Evolutionary conservation across 768 basidiomycete species (phyloP).

Genomic region (Tulasnella sp.): DNA sequence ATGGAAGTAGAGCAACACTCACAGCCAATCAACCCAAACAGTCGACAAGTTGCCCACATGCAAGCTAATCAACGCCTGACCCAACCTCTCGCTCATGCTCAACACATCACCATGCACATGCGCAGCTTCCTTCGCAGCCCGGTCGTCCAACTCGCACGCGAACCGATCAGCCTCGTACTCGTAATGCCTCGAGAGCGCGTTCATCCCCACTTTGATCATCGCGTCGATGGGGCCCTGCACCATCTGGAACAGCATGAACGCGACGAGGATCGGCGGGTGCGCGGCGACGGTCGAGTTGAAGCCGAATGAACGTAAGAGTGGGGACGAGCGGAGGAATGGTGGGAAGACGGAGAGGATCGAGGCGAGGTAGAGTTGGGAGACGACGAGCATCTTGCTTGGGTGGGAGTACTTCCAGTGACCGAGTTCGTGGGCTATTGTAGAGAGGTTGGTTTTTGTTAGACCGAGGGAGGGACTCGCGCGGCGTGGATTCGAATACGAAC

Average conservation of each 20-base stretch:
- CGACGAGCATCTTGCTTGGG: slow-evolving; percentile 77
- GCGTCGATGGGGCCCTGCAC: slow-evolving; percentile 74
- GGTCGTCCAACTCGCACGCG: slow-evolving; percentile 61
- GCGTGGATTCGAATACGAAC: slow-evolving; percentile 31
- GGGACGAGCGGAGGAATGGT: slow-evolving; percentile 77
- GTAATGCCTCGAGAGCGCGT: slow-evolving; percentile 74
- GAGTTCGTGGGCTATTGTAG: slow-evolving; percentile 70
- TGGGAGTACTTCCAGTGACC: slow-evolving; percentile 95
- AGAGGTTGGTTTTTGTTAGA: not conserved
- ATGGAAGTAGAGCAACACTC: slow-evolving; percentile 28
- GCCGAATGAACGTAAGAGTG: slow-evolving; percentile 71
- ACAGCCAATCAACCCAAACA: slow-evolving; percentile 92
- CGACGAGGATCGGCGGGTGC: slow-evolving; percentile 69
- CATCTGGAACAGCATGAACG: slow-evolving; percentile 87
- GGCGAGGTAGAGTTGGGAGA: slow-evolving; percentile 85
- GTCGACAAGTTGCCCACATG: slow-evolving; percentile 91
- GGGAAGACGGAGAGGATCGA: slow-evolving; percentile 79
- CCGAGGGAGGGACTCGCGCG: not conserved
- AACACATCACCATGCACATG: slow-evolving; percentile 37
- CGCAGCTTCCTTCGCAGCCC: slow-evolving; percentile 26
- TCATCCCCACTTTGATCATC: slow-evolving; percentile 62
- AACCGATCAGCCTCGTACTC: slow-evolving; percentile 92
- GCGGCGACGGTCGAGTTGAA: slow-evolving; percentile 59
- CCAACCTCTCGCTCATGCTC: slow-evolving; percentile 72
- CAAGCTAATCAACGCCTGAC: slow-evolving; percentile 70